A percentile compares a stretch with the other conserved stretches of the same genome.
Evolutionary conservation across 2,329 filamentous ascomycete species (phyloP).

Genomic region (Fusarium albosuccineum): DNA sequence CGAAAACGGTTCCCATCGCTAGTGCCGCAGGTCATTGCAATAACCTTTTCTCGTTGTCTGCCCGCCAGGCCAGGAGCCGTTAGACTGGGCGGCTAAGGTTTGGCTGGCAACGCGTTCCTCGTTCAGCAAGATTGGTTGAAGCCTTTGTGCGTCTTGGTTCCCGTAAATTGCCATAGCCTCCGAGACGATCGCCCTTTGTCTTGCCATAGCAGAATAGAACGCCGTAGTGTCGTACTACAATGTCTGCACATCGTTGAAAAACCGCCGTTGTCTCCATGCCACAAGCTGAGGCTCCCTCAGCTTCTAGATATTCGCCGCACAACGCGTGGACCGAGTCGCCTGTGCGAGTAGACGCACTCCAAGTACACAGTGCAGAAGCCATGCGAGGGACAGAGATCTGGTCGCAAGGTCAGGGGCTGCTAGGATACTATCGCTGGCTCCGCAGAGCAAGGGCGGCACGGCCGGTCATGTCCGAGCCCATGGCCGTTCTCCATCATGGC

Average conservation of each 20-base stretch:
- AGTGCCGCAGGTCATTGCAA: constrained; percentile 27
- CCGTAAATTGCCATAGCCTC: neutral
- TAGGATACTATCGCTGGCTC: constrained; percentile 24
- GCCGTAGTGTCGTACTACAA: neutral
- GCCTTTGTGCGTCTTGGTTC: neutral
- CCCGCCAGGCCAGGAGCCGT: constrained; percentile 5
- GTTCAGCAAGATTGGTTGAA: neutral
- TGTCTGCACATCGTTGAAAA: neutral
- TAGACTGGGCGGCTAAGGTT: neutral
- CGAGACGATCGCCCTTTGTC: neutral
- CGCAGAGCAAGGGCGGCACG: constrained; percentile 30
- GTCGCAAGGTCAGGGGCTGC: constrained; percentile 27
- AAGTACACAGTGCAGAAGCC: constrained; percentile 14
- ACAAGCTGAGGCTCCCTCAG: neutral
- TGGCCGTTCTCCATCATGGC: constrained; percentile 19
- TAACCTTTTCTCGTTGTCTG: constrained; percentile 7
- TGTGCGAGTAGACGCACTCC: neutral
- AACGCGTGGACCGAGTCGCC: neutral
- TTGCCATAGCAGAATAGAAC: neutral
- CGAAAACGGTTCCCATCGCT: constrained; percentile 5
- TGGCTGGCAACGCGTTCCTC: neutral
- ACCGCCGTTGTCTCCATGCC: neutral
- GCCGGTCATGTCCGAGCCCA: constrained; percentile 44
- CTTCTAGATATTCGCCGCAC: neutral
- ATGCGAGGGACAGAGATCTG: constrained; percentile 6